phyloP scores from a whole-genome alignment of 2,329 filamentous ascomycete species.

The Penicillium capsulatum region DNA sequence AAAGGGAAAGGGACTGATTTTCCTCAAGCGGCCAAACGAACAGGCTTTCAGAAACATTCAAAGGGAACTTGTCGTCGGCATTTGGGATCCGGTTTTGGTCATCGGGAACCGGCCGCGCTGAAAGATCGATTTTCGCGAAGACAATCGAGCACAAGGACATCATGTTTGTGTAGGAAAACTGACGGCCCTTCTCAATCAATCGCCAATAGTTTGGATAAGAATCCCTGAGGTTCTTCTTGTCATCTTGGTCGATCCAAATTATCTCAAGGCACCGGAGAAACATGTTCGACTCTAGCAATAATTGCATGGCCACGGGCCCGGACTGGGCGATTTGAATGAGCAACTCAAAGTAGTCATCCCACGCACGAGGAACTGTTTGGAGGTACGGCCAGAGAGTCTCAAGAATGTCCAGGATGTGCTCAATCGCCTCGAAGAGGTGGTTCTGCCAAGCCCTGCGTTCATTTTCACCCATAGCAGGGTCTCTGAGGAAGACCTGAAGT shows the following conservation, averaged over 20 bases:
- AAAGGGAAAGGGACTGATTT: constrained; percentile 33
- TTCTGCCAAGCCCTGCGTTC: constrained; percentile 25
- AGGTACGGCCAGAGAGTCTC: constrained; percentile 59
- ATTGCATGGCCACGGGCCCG: constrained; percentile 55
- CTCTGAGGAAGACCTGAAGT: constrained; percentile 45
- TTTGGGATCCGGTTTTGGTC: constrained; percentile 21
- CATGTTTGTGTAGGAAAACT: constrained; percentile 43
- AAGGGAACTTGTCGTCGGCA: constrained; percentile 29
- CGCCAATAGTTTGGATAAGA: constrained; percentile 50
- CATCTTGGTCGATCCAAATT: constrained; percentile 55
- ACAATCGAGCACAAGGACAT: constrained; percentile 41
- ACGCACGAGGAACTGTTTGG: constrained; percentile 59
- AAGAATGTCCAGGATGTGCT: constrained; percentile 47
- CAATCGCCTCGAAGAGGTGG: constrained; percentile 28
- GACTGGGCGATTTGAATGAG: constrained; percentile 62
- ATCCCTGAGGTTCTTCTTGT: constrained; percentile 47
- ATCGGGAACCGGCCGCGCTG: constrained; percentile 25
- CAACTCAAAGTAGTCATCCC: constrained; percentile 73
- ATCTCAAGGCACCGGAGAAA: constrained; percentile 57
- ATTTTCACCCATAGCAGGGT: constrained; percentile 23
- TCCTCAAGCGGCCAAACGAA: constrained; percentile 34
- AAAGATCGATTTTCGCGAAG: constrained; percentile 38
- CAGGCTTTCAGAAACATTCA: constrained; percentile 32
- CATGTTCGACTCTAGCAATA: constrained; percentile 60
- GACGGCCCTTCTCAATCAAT: constrained; percentile 45